Conservation (phyloP, 441 rosid genomes). For the Corymbia citriodora region DNA sequence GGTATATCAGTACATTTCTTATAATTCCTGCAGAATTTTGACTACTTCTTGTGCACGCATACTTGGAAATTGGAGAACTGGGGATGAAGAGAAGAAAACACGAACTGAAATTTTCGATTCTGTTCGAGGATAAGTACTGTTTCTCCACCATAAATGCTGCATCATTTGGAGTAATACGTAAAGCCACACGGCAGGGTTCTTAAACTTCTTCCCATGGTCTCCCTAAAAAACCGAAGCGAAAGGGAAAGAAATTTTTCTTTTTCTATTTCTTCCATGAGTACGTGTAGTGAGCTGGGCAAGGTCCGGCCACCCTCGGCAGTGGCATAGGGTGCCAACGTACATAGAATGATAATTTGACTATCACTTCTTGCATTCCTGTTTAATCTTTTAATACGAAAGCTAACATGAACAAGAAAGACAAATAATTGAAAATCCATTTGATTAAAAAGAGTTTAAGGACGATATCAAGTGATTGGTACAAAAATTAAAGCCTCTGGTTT, state of each 20-base stretch:
- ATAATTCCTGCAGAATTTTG: too few relatives aligned
- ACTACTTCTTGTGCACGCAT: too few relatives aligned
- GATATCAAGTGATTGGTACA: rapidly evolving
- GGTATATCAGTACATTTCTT: too few relatives aligned
- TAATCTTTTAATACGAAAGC: background rate
- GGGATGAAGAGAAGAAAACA: too few relatives aligned
- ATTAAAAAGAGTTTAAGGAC: background rate
- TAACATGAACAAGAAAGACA: background rate
- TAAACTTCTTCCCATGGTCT: background rate
- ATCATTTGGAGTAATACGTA: background rate
- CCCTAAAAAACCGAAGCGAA: background rate
- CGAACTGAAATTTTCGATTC: too few relatives aligned
- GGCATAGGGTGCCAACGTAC: rapidly evolving
- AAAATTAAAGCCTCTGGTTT: background rate
- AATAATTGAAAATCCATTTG: background rate
- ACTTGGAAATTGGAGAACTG: too few relatives aligned
- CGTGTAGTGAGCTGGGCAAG: background rate
- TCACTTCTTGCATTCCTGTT: background rate
- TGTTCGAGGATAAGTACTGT: background rate
- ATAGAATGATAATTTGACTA: background rate
- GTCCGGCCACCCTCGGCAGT: background rate
- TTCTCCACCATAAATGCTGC: background rate
- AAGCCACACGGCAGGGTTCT: background rate
- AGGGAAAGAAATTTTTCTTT: background rate
- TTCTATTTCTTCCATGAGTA: background rate